Base-by-base conservation (phyloP, 371 early-diverging fungal genomes). In the Gilbertella persicaria region DNA sequence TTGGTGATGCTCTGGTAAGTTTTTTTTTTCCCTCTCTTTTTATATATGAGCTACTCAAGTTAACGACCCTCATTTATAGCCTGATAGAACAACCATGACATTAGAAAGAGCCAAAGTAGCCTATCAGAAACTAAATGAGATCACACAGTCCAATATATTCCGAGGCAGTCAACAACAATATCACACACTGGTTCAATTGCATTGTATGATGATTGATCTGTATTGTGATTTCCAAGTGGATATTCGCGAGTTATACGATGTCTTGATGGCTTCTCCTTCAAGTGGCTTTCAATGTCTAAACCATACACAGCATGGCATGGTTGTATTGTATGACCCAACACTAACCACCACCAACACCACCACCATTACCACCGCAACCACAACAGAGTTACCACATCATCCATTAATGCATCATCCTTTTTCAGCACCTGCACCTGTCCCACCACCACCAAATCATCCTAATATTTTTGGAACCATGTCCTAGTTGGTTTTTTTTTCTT, bases 1-100 rank as follows among this genome's bases (percentile, higher is more conserved):
- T 72, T 55, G 69, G 67, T n/a, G 76, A 75, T 60, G 68, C 63
- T 7, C 42, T 69, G 54, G 71, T 70, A 61, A 67, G 57, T 12
- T 6, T 23, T 25, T 5, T 0, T n/a, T 14, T 4, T 2, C 36
- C 23, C 2, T 40, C 26, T 42, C 19, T 42, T 51, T 23, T 40
- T 40, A 8, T n/a, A 23, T 9, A 16, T 16, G 16, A 8, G 3
- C 13, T 47, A 4, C 8, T 21, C 45, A 28, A 12, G 13, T 33
- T 2, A 33, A 8, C 2, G 33, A 33, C 8, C 12, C 20, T 20
- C 19, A 24, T 20, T 40, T 37, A 45, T 47, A 64, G 64, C 50
- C 58, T 40, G 60, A 65, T 38, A 49, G 66, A 21, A 53, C 60
- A 9, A 16, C 53, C 12, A 42, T 53, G 17, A 50, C 53, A 5